Evolutionary conservation across 495 filamentous ascomycete species (phyloP).

Genomic region (Niebla homalea): DNA sequence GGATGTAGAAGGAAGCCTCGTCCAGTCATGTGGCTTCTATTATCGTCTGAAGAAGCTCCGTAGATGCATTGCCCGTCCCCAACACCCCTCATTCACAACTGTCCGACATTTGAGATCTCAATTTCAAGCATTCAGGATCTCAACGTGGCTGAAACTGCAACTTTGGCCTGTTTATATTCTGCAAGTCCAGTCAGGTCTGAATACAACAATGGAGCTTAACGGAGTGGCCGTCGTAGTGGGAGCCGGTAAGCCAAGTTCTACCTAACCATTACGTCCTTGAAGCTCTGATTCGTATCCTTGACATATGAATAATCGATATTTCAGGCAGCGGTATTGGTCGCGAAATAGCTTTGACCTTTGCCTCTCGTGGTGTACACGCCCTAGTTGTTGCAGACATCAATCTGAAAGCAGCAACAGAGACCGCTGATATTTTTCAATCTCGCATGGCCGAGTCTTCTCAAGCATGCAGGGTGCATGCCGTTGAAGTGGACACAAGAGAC

Average conservation of each 20-base stretch:
- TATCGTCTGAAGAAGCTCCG: too few species aligned
- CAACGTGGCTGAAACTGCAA: too few species aligned
- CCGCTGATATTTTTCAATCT: neutral
- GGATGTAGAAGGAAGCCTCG: too few species aligned
- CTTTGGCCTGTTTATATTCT: too few species aligned
- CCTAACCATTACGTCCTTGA: neutral
- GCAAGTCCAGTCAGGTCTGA: too few species aligned
- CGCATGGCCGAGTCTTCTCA: neutral
- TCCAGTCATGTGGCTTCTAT: too few species aligned
- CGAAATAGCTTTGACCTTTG: neutral
- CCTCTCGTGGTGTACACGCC: neutral
- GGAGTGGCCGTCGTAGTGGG: neutral
- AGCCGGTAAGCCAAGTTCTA: neutral
- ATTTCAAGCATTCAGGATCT: too few species aligned
- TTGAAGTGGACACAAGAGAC: too few species aligned
- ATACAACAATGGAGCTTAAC: neutral
- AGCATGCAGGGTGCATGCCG: neutral
- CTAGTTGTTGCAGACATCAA: neutral
- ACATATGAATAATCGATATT: neutral
- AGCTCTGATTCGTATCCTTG: neutral
- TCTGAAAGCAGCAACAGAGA: neutral
- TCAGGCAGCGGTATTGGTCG: constrained; percentile 1
- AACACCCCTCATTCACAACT: too few species aligned
- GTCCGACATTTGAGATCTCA: too few species aligned
- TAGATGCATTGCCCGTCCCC: too few species aligned